Evolutionary conservation across 495 filamentous ascomycete genomes (phyloP).

Genomic region (Tuber indicum): DNA sequence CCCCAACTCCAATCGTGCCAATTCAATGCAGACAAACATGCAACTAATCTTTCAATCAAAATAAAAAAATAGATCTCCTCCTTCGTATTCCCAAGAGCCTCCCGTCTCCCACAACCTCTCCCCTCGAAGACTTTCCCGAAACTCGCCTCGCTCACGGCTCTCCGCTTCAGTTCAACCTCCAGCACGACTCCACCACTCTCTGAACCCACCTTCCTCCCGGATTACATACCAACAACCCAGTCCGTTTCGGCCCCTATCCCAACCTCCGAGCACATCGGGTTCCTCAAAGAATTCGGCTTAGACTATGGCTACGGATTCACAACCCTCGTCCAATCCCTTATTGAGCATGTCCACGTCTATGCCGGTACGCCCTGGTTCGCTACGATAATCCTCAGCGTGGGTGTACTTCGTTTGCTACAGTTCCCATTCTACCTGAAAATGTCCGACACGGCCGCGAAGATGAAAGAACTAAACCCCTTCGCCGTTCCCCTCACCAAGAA

Average conservation of each 20-base stretch:
- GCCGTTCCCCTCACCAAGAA: constrained; percentile 48
- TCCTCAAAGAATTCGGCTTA: constrained; percentile 71
- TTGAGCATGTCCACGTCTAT: constrained; percentile 77
- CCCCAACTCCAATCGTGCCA: not conserved
- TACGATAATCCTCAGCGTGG: constrained; percentile 58
- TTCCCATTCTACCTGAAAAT: constrained; percentile 58
- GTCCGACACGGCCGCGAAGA: constrained; percentile 54
- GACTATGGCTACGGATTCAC: constrained; percentile 80
- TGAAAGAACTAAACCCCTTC: constrained; percentile 48
- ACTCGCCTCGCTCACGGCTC: constrained; percentile 16
- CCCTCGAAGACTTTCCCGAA: constrained; percentile 15
- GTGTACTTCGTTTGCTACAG: constrained; percentile 58
- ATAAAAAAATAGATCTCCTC: constrained; percentile 22
- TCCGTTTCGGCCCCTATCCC: constrained; percentile 45
- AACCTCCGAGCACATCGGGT: constrained; percentile 64
- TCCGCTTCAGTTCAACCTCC: constrained; percentile 12
- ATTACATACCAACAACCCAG: constrained; percentile 22
- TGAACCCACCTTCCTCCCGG: constrained; percentile 17
- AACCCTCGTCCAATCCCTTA: constrained; percentile 57
- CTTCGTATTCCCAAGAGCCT: constrained; percentile 12
- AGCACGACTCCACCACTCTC: constrained; percentile 11
- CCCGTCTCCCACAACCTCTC: constrained; percentile 33
- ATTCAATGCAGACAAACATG: not conserved
- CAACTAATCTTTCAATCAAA: not conserved
- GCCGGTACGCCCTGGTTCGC: constrained; percentile 73